Conservation (phyloP, 2,329 filamentous ascomycete species). For the Elsinoe arachidis region DNA sequence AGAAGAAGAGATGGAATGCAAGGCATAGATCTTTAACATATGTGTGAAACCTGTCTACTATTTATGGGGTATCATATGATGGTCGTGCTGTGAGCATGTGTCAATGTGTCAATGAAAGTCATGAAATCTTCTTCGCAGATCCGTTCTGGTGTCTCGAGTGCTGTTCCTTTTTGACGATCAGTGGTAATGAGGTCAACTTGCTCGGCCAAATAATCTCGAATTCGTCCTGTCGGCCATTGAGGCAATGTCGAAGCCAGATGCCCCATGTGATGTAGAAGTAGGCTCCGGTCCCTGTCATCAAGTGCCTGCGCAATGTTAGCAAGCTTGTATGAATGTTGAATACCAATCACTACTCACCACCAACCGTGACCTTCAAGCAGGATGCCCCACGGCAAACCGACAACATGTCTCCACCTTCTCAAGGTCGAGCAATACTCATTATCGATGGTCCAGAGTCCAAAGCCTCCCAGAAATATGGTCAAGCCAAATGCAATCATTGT, state of each 20-base stretch:
- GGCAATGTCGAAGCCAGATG: slow-evolving; percentile 68
- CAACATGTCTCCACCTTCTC: slow-evolving; percentile 53
- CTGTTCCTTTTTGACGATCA: slow-evolving; percentile 35
- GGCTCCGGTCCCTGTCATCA: slow-evolving; percentile 73
- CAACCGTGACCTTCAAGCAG: slow-evolving; percentile 65
- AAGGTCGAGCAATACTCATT: slow-evolving; percentile 64
- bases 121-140: slow-evolving; percentile 27
- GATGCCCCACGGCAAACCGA: slow-evolving; percentile 73
- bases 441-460: slow-evolving; percentile 70
- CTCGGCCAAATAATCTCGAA: slow-evolving; percentile 63
- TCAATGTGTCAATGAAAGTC: slow-evolving; percentile 5
- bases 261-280: slow-evolving; percentile 82
- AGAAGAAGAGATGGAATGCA: background rate
- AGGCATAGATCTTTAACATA: background rate
- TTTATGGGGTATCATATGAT: slow-evolving; percentile 10
- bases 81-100: slow-evolving; percentile 6
- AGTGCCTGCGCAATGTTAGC: slow-evolving; percentile 47
- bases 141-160: slow-evolving; percentile 18
- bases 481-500: slow-evolving; percentile 61
- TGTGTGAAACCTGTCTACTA: background rate
- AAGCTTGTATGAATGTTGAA: background rate
- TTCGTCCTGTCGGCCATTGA: slow-evolving; percentile 64
- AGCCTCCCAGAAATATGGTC: slow-evolving; percentile 63
- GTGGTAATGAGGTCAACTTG: slow-evolving; percentile 47
- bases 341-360: slow-evolving; percentile 45